Conservation (phyloP, 1,284 basidiomycete species). For the Malassezia sympodialis region DNA sequence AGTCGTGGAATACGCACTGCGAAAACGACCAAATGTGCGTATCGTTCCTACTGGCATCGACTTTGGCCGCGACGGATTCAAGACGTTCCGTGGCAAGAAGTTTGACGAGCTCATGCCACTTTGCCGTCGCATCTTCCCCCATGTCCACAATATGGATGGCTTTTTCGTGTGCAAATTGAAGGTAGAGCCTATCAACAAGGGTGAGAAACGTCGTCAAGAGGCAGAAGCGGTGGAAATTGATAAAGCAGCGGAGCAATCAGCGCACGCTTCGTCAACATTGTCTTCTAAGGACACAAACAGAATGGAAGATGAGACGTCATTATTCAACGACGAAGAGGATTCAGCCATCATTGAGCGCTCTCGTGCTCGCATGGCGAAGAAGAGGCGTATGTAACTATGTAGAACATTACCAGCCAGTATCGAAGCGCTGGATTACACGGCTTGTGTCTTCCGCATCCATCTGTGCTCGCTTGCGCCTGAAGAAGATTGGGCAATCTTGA, state of each 20-base stretch:
- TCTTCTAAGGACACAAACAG: not conserved
- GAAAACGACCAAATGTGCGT: slow-evolving; percentile 87
- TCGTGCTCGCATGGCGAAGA: slow-evolving; percentile 12
- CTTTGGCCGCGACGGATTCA: slow-evolving; percentile 87
- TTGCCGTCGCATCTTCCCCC: slow-evolving; percentile 41
- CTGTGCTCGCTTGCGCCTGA: slow-evolving; percentile 59
- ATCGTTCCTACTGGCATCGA: slow-evolving; percentile 86
- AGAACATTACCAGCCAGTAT: slow-evolving; percentile 24
- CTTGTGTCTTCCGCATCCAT: slow-evolving; percentile 39
- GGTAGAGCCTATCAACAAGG: slow-evolving; percentile 51
- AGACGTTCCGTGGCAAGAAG: slow-evolving; percentile 72
- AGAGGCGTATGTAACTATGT: slow-evolving; percentile 8
- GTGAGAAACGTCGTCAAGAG: slow-evolving; percentile 8
- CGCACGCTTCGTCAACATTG: not conserved
- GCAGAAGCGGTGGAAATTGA: not conserved
- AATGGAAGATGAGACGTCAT: not conserved
- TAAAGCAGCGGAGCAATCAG: not conserved
- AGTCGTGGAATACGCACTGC: slow-evolving; percentile 94
- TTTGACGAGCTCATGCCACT: slow-evolving; percentile 66
- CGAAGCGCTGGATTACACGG: slow-evolving; percentile 32
- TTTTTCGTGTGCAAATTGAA: slow-evolving; percentile 99
- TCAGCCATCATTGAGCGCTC: slow-evolving; percentile 13
- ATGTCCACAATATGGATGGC: slow-evolving; percentile 68
- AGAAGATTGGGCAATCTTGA: slow-evolving; percentile 96
- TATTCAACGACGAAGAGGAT: slow-evolving; percentile 11